Base-by-base conservation (phyloP, 495 filamentous ascomycete genomes). In the Clohesyomyces aquaticus region DNA sequence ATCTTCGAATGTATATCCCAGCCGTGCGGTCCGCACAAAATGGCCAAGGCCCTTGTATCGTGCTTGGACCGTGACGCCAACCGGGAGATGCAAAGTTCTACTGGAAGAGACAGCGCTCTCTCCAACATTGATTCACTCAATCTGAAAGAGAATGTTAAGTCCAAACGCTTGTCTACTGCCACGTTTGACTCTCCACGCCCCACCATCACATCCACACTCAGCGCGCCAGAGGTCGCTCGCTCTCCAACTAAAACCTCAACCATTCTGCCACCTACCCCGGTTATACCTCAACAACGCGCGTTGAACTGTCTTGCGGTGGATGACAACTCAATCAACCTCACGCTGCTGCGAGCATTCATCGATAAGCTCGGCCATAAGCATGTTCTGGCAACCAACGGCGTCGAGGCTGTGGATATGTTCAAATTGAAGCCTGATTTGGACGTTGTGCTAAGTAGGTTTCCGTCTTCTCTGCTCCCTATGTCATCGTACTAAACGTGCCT, bases 301-400 rank as follows among this genome's bases (percentile, higher is more conserved):
- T 43, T 67, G 18, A 58, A 63, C 29, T 77, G 90, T 4, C 80
- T 91, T 0, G 80, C 90, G 0, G 88, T 91, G 0, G 88, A 91
- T 60, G 88, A 91, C 67, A 91, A 91, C 70, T 77, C 80, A 2
- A 90, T 91, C 67, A 91, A 91, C 64, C 81, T 90, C 32, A 85
- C 83, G 60, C 73, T 80, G 49, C 51, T 69, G 25, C 32, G 4
- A 8, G 84, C 84, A 0, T 86, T 85, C 61, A 81, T 89, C 78
- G 76, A 75, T 32, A 86, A 83, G 58, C 77, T 82, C 0, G 74
- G 76, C 12, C 80, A 79, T 53, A 73, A 67, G 21, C 82, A 79
- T 54, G 75, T 77, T 4, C 82, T 79, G 6, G 86, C 87, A 0
- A 71, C 73, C 22, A 84, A 88, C 55, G 87, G 87, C 3, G 76